Percentiles rank a stretch among this genome's conserved stretches.
Evolutionary conservation across 352 stramenopile species (phyloP).

Genomic region (Pythium folliculosum): DNA sequence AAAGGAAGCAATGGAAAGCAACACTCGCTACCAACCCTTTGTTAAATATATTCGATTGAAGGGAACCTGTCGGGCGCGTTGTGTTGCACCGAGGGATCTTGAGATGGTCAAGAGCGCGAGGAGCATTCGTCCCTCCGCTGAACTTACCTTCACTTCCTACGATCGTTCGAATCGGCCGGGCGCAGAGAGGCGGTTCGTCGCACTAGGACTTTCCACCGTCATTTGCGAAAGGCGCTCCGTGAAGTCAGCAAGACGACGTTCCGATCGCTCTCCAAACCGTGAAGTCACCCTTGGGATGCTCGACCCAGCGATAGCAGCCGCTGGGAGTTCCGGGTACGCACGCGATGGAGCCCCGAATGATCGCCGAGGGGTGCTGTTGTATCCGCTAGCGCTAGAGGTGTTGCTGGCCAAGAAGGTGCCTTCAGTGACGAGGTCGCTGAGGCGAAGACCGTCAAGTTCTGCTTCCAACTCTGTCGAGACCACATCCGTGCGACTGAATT

Average conservation of each 20-base stretch:
- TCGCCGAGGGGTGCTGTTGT: constrained; percentile 18
- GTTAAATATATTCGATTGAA: constrained; percentile 40
- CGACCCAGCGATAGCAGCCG: constrained; percentile 13
- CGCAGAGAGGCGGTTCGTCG: constrained; percentile 29
- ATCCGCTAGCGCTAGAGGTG: background rate
- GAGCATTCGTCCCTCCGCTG: background rate
- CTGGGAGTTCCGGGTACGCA: constrained; percentile 26
- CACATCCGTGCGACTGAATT: constrained; percentile 22
- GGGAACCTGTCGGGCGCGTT: background rate
- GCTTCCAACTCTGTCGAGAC: constrained; percentile 22
- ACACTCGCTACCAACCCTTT: too few relatives aligned
- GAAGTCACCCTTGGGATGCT: constrained; percentile 24
- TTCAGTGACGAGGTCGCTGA: constrained; percentile 28
- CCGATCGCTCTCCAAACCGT: constrained; percentile 11
- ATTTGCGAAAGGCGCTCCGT: constrained; percentile 25
- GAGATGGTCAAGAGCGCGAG: background rate
- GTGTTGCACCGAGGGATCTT: background rate
- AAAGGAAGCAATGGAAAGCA: too few relatives aligned
- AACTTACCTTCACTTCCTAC: constrained; percentile 7
- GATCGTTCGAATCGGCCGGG: constrained; percentile 28
- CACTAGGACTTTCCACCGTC: constrained; percentile 23
- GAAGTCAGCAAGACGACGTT: constrained; percentile 17
- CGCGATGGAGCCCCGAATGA: constrained; percentile 18
- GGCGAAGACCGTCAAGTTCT: constrained; percentile 23
- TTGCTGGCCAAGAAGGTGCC: constrained; percentile 13